These are phyloP conservation scores for Chrysochromulina tobinii DNA, from an alignment of 78 protist genomes.

Conservation along the genomic window DNA sequence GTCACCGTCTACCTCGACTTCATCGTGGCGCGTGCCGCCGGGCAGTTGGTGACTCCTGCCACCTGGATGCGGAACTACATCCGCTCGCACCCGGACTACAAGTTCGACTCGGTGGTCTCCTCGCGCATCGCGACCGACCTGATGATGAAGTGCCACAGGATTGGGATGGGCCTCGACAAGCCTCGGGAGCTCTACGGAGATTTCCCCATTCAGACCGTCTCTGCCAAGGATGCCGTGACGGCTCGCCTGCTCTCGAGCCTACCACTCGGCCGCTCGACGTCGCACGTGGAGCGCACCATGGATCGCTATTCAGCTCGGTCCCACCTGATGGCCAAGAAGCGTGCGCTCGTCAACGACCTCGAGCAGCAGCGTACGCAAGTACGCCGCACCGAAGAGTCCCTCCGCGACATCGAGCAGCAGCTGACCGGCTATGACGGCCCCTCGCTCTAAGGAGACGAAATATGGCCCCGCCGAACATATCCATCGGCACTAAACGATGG, in stretches of 20 bases:
- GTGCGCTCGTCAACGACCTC: neutral
- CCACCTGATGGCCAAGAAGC: neutral
- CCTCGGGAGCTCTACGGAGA: neutral
- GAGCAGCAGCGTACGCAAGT: neutral
- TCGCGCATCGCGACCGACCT: slow-evolving; percentile 73
- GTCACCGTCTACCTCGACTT: slow-evolving; percentile 31
- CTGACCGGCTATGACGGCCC: neutral
- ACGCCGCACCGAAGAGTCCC: neutral
- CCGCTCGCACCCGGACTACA: slow-evolving; percentile 73
- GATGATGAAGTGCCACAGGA: slow-evolving; percentile 1
- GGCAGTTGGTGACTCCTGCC: slow-evolving; percentile 72
- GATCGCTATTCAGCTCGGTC: neutral
- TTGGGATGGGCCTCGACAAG: neutral
- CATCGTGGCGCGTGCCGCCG: slow-evolving; percentile 41
- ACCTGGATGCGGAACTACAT: slow-evolving; percentile 70
- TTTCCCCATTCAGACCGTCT: neutral
- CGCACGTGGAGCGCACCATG: neutral
- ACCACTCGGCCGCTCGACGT: neutral
- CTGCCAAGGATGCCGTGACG: neutral
- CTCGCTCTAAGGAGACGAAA: no score
- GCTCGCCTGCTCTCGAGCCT: neutral
- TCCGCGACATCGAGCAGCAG: neutral
- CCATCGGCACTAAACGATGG: no score
- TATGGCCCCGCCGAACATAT: no score
- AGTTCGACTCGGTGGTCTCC: slow-evolving; percentile 74